phyloP scores from a whole-genome alignment of 495 filamentous ascomycete genomes.

The Hypomontagnella monticulosa region DNA sequence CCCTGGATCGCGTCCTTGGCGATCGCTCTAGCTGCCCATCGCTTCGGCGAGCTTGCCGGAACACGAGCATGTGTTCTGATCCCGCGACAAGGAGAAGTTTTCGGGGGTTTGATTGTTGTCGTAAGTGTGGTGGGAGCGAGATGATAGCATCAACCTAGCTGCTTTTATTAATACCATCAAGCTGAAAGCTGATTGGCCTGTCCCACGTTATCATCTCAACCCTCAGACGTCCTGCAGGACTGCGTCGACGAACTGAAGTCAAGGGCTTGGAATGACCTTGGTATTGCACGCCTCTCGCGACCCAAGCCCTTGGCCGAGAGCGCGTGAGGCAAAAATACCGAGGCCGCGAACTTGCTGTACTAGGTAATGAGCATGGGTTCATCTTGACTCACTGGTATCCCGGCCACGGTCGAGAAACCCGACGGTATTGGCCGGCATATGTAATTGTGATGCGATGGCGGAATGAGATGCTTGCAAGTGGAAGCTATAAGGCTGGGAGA shows the following conservation, averaged over 20 bases:
- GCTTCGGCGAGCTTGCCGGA: slow-evolving; percentile 27
- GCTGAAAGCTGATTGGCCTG: not conserved
- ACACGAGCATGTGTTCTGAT: not conserved
- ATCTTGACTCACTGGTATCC: slow-evolving; percentile 29
- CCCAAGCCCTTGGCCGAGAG: slow-evolving; percentile 3
- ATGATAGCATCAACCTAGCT: too few species aligned
- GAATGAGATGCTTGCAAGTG: slow-evolving; percentile 28
- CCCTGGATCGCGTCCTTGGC: slow-evolving; percentile 26
- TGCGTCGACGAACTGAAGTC: slow-evolving; percentile 84
- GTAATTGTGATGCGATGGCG: slow-evolving; percentile 34
- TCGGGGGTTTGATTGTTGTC: not conserved
- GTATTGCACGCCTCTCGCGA: slow-evolving; percentile 58
- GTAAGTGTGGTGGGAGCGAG: not conserved
- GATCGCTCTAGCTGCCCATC: slow-evolving; percentile 27
- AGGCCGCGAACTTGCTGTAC: slow-evolving; percentile 15
- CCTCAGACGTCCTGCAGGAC: slow-evolving; percentile 12
- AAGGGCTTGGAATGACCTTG: slow-evolving; percentile 79
- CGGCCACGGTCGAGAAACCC: not conserved
- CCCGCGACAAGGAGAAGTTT: not conserved
- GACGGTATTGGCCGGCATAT: slow-evolving; percentile 28
- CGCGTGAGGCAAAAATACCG: not conserved
- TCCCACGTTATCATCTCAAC: slow-evolving; percentile 8
- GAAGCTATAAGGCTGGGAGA: slow-evolving; percentile 39
- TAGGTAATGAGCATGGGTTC: slow-evolving; percentile 25
- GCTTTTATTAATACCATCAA: slow-evolving; percentile 4